Evolutionary conservation across 257 asterid genomes (phyloP), one percentile per base, ranked within the genome.

Genomic region (Nicotiana attenuata): DNA sequence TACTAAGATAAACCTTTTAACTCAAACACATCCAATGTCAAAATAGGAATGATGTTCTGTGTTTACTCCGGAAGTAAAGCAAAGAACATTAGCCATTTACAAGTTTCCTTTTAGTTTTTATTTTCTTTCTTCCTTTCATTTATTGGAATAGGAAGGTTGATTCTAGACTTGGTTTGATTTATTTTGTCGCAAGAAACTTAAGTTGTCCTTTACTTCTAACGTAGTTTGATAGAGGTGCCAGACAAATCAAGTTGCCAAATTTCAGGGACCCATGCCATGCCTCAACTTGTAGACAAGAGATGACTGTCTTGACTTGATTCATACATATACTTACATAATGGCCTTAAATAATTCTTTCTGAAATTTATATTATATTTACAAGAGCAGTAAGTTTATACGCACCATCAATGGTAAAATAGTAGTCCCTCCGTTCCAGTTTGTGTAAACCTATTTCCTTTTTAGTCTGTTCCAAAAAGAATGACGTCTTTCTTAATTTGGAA

Each of bases 51-150:
- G n/a, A 57, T 50, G 47, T 50, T 50, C 14, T 33, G 65, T 50
- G 24, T 29, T 47, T 80, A 8, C 26, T 50, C 24, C 9, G 24
- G 20, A 64, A 45, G 82, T 15, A 38, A 80, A 80, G 64, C 29
- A 64, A 80, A 63, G 82, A 80, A 80, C 73, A 80, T 80, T 61
- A 53, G 52, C 63, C 77, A 38, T 16, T 22, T 5, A 24, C 76
- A 5, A 15, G 19, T 41, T 78, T 59, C 20, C 22, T 20, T 33
- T 56, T 59, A 10, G 3, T 13, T 78, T 28, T 80, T 45, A 45
- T 80, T 80, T 63, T 38, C 15, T 7, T 78, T 33, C 15, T 24
- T 41, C 31, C 66, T 35, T 59, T 82, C 63, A 9, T 77, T 31
- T 60, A 77, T 76, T 52, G 15, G 52, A 52, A 53, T 45, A 47